Base-by-base conservation (phyloP, 1,284 basidiomycete species). In the Cutaneotrichosporon dermatis region DNA sequence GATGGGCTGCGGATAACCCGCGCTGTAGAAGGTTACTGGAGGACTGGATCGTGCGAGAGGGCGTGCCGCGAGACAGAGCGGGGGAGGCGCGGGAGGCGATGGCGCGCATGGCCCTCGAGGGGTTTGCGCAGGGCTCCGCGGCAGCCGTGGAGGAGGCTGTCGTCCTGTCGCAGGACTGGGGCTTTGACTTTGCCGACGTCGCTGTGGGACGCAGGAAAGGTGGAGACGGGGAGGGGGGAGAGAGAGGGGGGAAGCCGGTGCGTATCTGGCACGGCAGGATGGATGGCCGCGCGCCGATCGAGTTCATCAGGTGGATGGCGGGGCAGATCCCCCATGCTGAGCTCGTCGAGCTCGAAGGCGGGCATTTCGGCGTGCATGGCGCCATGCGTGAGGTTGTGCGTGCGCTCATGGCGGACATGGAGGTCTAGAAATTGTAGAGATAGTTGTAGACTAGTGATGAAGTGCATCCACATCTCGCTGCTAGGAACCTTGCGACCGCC, bases 151-250 rank as follows among this genome's bases (percentile, higher is more conserved):
- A 60, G 39, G 58, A 63, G 53, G 53, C 61, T 3, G 34, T 35
- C 4, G 55, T 63, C 15, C 55, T 63, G 8, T n/a, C 53, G 9
- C 13, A 15, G 8, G 52, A 57, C 34, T 59, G 61, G 61, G 61
- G 52, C 5, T 25, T 63, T 12, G 9, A 13, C 6, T 49, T 57
- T 4, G 34, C 8, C 0, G 25, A 49, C 6, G 41, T 62, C 7
- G 13, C 12, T 6, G 25, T 25, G 25, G 25, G 25, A 25, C 25
- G 25, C 25, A 25, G 25, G 25, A 25, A 25, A 25, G 25, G 25
- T 25, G 25, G 25, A 25, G 25, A 25, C 25, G 25, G 25, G 25
- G 25, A 25, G 25, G 25, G 25, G 25, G 25, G 25, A 25, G 25
- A 25, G 25, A 25, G 25, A 25, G 25, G 25, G 25, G 43, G n/a